These are phyloP conservation scores for Triangularia verruculosa DNA, from an alignment of 2,329 filamentous ascomycete species.

Conservation along the genomic window DNA sequence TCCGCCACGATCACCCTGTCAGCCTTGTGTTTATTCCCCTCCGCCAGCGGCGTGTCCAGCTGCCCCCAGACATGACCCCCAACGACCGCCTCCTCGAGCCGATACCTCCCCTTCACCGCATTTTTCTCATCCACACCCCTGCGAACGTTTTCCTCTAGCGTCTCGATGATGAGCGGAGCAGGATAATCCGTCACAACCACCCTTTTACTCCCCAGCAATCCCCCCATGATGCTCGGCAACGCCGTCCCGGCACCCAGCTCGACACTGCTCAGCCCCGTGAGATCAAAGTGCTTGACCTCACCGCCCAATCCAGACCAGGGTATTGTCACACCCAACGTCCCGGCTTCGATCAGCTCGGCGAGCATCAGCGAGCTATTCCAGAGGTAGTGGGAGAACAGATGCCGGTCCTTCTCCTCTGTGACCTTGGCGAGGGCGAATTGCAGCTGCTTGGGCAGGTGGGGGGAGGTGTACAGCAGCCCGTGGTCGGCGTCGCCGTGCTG, in stretches of 20 bases:
- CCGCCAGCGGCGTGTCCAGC: slow-evolving; percentile 31
- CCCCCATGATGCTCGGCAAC: slow-evolving; percentile 49
- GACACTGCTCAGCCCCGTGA: slow-evolving; percentile 51
- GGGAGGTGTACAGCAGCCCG: slow-evolving; percentile 57
- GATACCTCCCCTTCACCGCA: slow-evolving; percentile 24
- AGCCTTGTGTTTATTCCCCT: slow-evolving; percentile 41
- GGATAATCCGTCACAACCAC: slow-evolving; percentile 68
- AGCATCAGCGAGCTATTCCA: slow-evolving; percentile 65
- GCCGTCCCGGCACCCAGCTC: slow-evolving; percentile 68
- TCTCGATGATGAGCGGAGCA: slow-evolving; percentile 54
- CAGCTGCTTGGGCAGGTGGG: slow-evolving; percentile 45
- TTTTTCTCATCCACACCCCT: slow-evolving; percentile 44
- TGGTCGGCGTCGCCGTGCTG: slow-evolving; percentile 62
- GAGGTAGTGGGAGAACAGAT: slow-evolving; percentile 68
- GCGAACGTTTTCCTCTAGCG: slow-evolving; percentile 55
- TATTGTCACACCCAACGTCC: slow-evolving; percentile 35
- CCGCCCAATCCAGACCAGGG: slow-evolving; percentile 13
- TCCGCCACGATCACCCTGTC: slow-evolving; percentile 67
- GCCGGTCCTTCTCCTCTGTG: slow-evolving; percentile 50
- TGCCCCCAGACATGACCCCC: slow-evolving; percentile 66
- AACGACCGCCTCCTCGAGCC: slow-evolving; percentile 39
- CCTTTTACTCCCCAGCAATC: slow-evolving; percentile 45
- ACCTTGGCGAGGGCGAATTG: slow-evolving; percentile 47
- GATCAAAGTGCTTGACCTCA: slow-evolving; percentile 38
- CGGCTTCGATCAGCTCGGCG: slow-evolving; percentile 54